Evolutionary conservation across 192 early-diverging fungal genomes (phyloP).

Genomic region (Bifiguratus adelaidae): DNA sequence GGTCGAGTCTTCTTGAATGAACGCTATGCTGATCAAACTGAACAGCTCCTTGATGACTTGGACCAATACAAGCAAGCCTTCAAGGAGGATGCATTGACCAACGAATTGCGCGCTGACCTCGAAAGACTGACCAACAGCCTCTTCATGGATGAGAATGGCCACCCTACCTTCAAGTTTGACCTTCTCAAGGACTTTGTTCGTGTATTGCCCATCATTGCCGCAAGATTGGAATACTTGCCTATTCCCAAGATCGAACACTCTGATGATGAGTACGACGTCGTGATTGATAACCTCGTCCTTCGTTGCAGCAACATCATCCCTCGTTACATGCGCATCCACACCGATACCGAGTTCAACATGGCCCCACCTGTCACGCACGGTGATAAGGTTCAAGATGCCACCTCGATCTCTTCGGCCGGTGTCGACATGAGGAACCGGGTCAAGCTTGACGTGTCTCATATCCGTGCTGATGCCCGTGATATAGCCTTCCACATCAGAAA

Average conservation of each 20-base stretch:
- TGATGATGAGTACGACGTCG: constrained; percentile 17
- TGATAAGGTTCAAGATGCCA: constrained; percentile 8
- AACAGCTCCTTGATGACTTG: constrained; percentile 19
- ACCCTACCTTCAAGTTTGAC: constrained; percentile 36
- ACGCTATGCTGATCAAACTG: constrained; percentile 11
- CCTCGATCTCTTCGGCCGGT: constrained; percentile 3
- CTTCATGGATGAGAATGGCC: constrained; percentile 35
- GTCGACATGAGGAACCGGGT: neutral
- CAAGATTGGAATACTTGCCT: constrained; percentile 32
- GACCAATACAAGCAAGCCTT: constrained; percentile 15
- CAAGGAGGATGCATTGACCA: constrained; percentile 21
- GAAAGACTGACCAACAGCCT: constrained; percentile 21
- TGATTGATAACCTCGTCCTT: constrained; percentile 26
- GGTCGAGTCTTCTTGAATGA: constrained; percentile 19
- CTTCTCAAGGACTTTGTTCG: constrained; percentile 33
- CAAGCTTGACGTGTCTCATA: constrained; percentile 7
- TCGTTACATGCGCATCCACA: constrained; percentile 12
- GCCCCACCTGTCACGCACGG: constrained; percentile 4
- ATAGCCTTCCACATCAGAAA: constrained; percentile 41
- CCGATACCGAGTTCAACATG: constrained; percentile 16
- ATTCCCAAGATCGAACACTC: constrained; percentile 33
- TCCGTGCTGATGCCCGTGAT: constrained; percentile 42
- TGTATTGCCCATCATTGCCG: constrained; percentile 27
- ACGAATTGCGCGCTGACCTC: constrained; percentile 17
- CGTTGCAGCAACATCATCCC: constrained; percentile 19